Percentiles rank a stretch among this genome's conserved stretches.
Evolutionary conservation across 2,329 filamentous ascomycete species (phyloP).

Genomic region (Aureobasidium sp.): DNA sequence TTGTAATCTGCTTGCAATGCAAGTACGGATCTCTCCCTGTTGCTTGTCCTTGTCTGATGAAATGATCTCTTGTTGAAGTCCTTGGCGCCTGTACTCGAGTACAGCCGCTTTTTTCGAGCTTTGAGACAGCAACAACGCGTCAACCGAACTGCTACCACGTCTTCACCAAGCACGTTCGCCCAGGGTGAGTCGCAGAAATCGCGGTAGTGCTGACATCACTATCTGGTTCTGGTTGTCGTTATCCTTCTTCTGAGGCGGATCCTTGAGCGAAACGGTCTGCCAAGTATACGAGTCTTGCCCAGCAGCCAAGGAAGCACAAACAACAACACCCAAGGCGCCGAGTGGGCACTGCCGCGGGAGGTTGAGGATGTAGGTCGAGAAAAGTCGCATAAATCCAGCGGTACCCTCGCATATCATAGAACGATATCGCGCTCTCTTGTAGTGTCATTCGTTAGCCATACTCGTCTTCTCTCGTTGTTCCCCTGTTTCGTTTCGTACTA

Average conservation of each 20-base stretch:
- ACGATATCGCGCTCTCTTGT: background rate
- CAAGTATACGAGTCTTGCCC: constrained; percentile 7
- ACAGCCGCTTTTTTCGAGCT: background rate
- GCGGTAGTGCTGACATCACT: background rate
- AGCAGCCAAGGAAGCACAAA: constrained; percentile 8
- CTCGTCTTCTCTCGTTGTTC: background rate
- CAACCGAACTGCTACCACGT: background rate
- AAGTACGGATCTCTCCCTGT: background rate
- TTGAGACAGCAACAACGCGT: background rate
- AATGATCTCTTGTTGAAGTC: background rate
- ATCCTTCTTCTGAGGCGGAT: background rate
- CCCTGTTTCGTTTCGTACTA: background rate
- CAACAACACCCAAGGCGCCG: constrained; percentile 7
- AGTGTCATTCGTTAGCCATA: constrained; percentile 4
- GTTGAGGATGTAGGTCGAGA: background rate
- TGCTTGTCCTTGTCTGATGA: background rate
- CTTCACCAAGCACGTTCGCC: background rate
- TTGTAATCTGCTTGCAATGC: background rate
- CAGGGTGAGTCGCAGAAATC: background rate
- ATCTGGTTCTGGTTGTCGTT: background rate
- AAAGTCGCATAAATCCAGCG: constrained; percentile 9
- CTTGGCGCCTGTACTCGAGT: background rate
- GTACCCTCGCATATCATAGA: background rate
- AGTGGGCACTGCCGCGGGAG: constrained; percentile 2
- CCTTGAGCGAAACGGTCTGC: background rate